Percentiles rank a stretch among this genome's conserved stretches.
phyloP scores from a whole-genome alignment of 352 stramenopile genomes.

The Phytophthora cryptogea region DNA sequence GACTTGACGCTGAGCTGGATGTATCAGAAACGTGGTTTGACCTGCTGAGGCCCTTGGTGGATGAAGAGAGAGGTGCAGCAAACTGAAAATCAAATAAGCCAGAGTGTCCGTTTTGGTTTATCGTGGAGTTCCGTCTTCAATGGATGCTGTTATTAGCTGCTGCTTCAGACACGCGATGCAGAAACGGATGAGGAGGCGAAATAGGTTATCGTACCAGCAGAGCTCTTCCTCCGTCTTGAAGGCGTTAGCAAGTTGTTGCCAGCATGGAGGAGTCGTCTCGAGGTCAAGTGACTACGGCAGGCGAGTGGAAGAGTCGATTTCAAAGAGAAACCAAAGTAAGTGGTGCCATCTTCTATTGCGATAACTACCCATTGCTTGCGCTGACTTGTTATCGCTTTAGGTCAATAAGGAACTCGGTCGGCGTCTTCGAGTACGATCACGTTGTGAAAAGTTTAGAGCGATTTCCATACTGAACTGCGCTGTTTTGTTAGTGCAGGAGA shows the following conservation, averaged over 20 bases:
- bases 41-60: not conserved
- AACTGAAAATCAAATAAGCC: conserved; percentile 11
- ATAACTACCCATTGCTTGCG: not conserved
- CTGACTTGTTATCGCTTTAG: conserved; percentile 27
- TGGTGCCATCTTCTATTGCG: not conserved
- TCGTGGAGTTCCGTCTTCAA: not conserved
- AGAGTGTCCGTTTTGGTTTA: conserved; percentile 11
- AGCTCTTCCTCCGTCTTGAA: not conserved
- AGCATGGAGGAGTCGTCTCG: conserved; percentile 16
- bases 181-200: conserved; percentile 40
- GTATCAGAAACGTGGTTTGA: conserved; percentile 1
- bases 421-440: conserved; percentile 51
- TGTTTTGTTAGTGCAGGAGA: conserved; percentile 33
- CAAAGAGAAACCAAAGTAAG: conserved; percentile 70
- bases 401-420: conserved; percentile 80
- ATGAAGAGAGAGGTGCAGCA: not conserved
- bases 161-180: conserved; percentile 10
- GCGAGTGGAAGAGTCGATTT: conserved; percentile 70
- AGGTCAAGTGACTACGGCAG: conserved; percentile 15
- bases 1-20: conserved; percentile 9
- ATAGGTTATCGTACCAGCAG: conserved; percentile 2
- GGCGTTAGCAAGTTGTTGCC: not conserved
- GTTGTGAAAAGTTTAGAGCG: not conserved
- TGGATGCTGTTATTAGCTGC: conserved; percentile 1
- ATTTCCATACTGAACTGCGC: not conserved